Base-by-base conservation (phyloP, 305 asterid genomes). In the Striga hermonthica region DNA sequence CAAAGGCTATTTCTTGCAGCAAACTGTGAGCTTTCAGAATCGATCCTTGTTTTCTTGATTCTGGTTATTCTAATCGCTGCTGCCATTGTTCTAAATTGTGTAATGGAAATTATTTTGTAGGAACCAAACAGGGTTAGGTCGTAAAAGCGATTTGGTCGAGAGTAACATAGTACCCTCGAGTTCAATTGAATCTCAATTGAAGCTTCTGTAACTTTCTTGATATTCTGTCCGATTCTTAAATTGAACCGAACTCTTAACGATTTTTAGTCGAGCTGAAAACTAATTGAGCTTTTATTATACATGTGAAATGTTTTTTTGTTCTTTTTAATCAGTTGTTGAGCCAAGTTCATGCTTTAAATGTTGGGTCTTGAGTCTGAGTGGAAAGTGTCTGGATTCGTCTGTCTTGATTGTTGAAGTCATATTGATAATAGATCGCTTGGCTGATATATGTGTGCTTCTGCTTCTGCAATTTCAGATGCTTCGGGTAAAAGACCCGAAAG, bases 401-500 rank as follows among this genome's bases (percentile, higher is more conserved):
- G 31, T 22, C 31, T 22, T 22, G 31, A 22, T 22, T 22, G 31
- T 22, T 22, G 31, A 22, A 22, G 31, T 22, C 31, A 22, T 22
- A 22, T n/a, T n/a, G n/a, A n/a, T n/a, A n/a, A n/a, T 22, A 22
- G 31, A 22, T 22, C 31, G 31, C 31, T 22, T 22, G 11, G 64
- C 74, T 75, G 49, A 81, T 54, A 16, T 55, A n/a, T 41, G 9
- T 57, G 53, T 62, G 28, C 73, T 65, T 75, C 44, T 62, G 28
- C 73, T 65, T 75, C 44, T 4, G 47, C 78, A 43, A 64, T 12
- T 74, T 67, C 82, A 93, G 99, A 93, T 93, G 99, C 70, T 88
- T 73, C 84, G 97, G 9, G 84, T 93, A 11, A 90, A 88, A 88
- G 97, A 93, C 75, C 99, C 97, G 3, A 81, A 82, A 93, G 83